These are phyloP conservation scores for Botrytis medusae DNA, from an alignment of 2,329 filamentous ascomycete species.

Conservation along the genomic window DNA sequence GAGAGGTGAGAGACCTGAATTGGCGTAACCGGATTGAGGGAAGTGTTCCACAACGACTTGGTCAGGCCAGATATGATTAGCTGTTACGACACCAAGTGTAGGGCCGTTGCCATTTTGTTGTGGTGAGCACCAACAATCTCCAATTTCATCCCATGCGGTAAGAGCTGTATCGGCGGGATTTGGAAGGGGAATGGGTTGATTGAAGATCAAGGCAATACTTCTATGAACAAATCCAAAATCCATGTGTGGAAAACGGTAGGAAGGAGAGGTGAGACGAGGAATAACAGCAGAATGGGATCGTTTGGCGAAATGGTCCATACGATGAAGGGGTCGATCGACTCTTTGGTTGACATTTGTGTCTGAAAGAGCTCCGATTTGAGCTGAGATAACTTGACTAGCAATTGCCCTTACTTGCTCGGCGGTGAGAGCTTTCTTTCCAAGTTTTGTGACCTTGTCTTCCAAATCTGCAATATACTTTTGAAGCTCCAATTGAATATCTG, in stretches of 20 bases:
- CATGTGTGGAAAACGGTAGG: constrained; percentile 44
- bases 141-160: constrained; percentile 69
- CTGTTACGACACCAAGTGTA: constrained; percentile 63
- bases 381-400: constrained; percentile 25
- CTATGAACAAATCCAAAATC: constrained; percentile 17
- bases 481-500: constrained; percentile 28
- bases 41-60: constrained; percentile 75
- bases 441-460: constrained; percentile 25
- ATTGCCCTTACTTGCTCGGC: constrained; percentile 29
- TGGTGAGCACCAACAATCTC: constrained; percentile 84
- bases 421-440: constrained; percentile 24
- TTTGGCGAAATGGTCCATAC: constrained; percentile 72
- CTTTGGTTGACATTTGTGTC: constrained; percentile 31
- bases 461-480: constrained; percentile 25
- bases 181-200: constrained; percentile 31
- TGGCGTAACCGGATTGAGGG: constrained; percentile 54
- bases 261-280: constrained; percentile 29
- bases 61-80: constrained; percentile 60
- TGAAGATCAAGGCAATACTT: constrained; percentile 28
- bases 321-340: constrained; percentile 32
- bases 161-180: constrained; percentile 58
- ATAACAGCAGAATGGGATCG: constrained; percentile 46
- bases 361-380: constrained; percentile 36
- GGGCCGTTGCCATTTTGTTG: constrained; percentile 50
- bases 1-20: constrained; percentile 50